Conservation (phyloP, 2,329 filamentous ascomycete genomes). For the Dichotomopilus funicola region DNA sequence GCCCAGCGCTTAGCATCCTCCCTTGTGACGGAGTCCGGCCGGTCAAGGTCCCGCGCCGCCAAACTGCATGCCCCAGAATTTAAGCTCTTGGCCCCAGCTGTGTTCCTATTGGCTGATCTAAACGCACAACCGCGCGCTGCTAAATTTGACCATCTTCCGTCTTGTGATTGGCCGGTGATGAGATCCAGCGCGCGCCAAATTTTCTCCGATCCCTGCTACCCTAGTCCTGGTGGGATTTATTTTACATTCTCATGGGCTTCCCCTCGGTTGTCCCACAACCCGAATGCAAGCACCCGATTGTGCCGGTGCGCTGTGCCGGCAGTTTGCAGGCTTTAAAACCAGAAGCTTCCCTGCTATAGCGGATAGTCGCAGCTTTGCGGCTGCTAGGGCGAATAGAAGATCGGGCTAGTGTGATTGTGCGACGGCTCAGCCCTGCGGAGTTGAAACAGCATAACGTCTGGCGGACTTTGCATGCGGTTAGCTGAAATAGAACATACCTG, state of each 20-base stretch:
- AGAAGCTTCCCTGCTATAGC: neutral
- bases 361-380: neutral
- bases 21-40: neutral
- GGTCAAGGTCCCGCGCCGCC: too few relatives aligned
- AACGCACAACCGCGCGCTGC: neutral
- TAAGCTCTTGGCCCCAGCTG: neutral
- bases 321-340: neutral
- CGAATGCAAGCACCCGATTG: too few relatives aligned
- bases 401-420: neutral
- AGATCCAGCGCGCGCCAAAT: neutral
- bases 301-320: too few relatives aligned
- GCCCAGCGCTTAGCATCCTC: constrained; percentile 3
- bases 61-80: neutral
- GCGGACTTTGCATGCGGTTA: too few relatives aligned
- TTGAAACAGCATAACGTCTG: neutral
- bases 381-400: neutral
- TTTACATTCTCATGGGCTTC: too few relatives aligned
- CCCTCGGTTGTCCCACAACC: too few relatives aligned
- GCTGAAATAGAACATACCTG: too few relatives aligned
- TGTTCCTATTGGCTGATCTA: neutral
- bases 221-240: too few relatives aligned
- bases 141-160: neutral
- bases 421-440: neutral
- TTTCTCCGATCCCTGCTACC: too few relatives aligned
- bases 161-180: constrained; percentile 6